Evolutionary conservation across 1,284 basidiomycete genomes (phyloP).

Genomic region (Peniophora sp.): DNA sequence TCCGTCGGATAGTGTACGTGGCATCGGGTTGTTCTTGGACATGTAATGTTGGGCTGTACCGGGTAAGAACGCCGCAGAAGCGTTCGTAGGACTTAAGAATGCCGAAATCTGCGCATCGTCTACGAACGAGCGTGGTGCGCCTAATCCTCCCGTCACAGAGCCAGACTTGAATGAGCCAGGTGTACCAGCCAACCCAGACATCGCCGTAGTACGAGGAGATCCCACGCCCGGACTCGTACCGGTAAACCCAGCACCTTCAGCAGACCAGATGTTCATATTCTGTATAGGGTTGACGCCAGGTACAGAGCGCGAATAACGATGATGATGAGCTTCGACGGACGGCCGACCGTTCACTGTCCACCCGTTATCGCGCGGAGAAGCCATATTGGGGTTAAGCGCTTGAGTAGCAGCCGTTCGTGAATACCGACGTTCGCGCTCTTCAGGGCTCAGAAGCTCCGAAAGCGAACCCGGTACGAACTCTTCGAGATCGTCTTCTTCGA

Average conservation of each 20-base stretch:
- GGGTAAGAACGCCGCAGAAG: conserved; percentile 72
- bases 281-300: conserved; percentile 66
- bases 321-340: conserved; percentile 35
- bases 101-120: conserved; percentile 23
- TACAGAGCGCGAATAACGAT: conserved; percentile 71
- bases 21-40: conserved; percentile 34
- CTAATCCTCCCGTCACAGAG: conserved; percentile 24
- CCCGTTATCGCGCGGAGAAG: conserved; percentile 9
- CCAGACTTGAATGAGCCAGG: conserved; percentile 39
- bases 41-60: conserved; percentile 55
- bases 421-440: conserved; percentile 72
- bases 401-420: conserved; percentile 52
- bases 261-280: conserved; percentile 70
- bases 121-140: conserved; percentile 20
- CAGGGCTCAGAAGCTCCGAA: conserved; percentile 82
- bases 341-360: conserved; percentile 17
- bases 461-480: conserved; percentile 83
- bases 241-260: conserved; percentile 19
- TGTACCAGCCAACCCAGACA: conserved; percentile 30
- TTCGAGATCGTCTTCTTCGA: conserved; percentile 73
- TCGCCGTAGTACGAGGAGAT: conserved; percentile 9
- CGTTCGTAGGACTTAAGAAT: conserved; percentile 45
- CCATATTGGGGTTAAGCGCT: conserved; percentile 13
- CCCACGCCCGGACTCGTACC: conserved; percentile 2
- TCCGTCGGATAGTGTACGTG: conserved; percentile 11